Evolutionary conservation across 2,329 filamentous ascomycete genomes (phyloP).

Genomic region (Cercospora sp.): DNA sequence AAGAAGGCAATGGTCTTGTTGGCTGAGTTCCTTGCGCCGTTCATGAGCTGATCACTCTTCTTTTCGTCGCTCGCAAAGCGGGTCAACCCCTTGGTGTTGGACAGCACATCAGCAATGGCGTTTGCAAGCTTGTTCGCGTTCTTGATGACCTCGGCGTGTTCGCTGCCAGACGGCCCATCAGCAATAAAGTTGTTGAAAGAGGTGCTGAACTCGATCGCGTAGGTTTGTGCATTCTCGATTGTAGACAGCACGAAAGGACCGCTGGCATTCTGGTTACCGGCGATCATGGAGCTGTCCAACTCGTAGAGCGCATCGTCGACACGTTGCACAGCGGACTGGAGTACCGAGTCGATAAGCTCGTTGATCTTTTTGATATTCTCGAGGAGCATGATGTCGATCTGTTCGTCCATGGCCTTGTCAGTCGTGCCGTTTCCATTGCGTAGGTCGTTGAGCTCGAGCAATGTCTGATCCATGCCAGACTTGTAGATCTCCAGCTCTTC

Average conservation of each 20-base stretch:
- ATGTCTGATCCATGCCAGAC: constrained; percentile 92
- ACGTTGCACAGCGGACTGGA: constrained; percentile 87
- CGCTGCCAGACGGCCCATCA: constrained; percentile 80
- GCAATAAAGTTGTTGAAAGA: constrained; percentile 99
- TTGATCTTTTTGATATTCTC: constrained; percentile 90
- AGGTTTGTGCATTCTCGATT: constrained; percentile 93
- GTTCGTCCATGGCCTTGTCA: constrained; percentile 79
- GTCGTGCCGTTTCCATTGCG: constrained; percentile 62
- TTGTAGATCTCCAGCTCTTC: constrained; percentile 98
- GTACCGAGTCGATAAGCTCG: constrained; percentile 93
- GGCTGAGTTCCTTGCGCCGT: constrained; percentile 79
- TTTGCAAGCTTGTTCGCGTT: constrained; percentile 88
- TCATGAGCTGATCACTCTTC: constrained; percentile 83
- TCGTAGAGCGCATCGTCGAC: constrained; percentile 98
- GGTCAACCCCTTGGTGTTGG: constrained; percentile 93
- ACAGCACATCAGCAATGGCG: constrained; percentile 88
- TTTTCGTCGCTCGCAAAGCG: constrained; percentile 94
- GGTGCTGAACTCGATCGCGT: constrained; percentile 94
- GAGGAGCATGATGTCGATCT: constrained; percentile 86
- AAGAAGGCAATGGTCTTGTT: constrained; percentile 91
- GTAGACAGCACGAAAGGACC: constrained; percentile 93
- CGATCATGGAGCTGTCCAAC: constrained; percentile 95
- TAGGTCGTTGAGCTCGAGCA: constrained; percentile 88
- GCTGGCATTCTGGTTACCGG: constrained; percentile 96
- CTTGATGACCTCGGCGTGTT: constrained; percentile 87